Evolutionary conservation across 108 stramenopile genomes (phyloP).

Genomic region (Seminavis robusta): DNA sequence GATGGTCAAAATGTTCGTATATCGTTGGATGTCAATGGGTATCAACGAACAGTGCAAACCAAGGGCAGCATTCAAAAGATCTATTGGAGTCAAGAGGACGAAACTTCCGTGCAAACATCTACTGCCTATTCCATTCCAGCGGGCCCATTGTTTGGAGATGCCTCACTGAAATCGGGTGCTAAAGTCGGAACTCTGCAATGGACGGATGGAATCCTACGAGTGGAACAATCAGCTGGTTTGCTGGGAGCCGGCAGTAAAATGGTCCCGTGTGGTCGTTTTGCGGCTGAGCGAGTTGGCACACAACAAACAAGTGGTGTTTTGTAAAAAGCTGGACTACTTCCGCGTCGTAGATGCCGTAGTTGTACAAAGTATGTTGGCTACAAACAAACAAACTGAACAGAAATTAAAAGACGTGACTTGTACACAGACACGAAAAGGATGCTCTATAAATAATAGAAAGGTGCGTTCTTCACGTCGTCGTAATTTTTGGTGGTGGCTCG

Average conservation of each 20-base stretch:
- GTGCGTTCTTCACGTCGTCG: too few species aligned
- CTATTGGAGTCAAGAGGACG: slow-evolving; percentile 65
- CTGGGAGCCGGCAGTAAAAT: slow-evolving; percentile 57
- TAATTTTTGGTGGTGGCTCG: too few species aligned
- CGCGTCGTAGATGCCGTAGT: too few species aligned
- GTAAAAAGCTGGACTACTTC: too few species aligned
- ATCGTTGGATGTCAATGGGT: slow-evolving; percentile 60
- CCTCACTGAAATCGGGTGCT: slow-evolving; percentile 33
- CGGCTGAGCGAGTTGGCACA: not conserved
- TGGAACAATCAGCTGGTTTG: slow-evolving; percentile 74
- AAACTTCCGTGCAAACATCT: slow-evolving; percentile 45
- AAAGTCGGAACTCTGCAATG: slow-evolving; percentile 46
- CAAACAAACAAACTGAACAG: too few species aligned
- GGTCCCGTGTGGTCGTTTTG: slow-evolving; percentile 72
- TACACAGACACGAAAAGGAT: too few species aligned
- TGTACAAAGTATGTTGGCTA: too few species aligned
- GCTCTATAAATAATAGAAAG: too few species aligned
- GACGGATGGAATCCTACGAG: slow-evolving; percentile 48
- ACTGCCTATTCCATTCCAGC: slow-evolving; percentile 73
- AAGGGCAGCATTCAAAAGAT: slow-evolving; percentile 76
- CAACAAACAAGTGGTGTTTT: not conserved
- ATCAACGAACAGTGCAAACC: slow-evolving; percentile 75
- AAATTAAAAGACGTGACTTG: too few species aligned
- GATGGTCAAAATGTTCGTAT: slow-evolving; percentile 61
- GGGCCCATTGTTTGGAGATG: slow-evolving; percentile 71